Evolutionary conservation across 2,329 filamentous ascomycete genomes (phyloP), one percentile per base, ranked within the genome.

Genomic region (Hypoxylon sp.): DNA sequence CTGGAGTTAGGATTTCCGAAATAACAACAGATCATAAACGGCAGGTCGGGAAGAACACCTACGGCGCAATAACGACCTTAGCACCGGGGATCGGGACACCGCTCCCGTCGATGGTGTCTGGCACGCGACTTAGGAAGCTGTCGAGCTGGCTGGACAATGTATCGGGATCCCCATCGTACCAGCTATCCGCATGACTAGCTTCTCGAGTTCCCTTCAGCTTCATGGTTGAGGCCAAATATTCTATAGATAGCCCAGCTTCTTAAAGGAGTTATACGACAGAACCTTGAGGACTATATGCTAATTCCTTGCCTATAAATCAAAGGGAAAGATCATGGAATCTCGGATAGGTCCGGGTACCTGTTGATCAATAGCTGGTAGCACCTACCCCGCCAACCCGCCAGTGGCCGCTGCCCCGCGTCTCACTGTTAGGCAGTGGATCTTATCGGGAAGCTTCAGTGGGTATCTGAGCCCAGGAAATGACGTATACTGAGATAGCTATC

Each of bases 51-150:
- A 60, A 51, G 38, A 65, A 41, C 50, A 83, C 91, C 84, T 87
- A 98, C 95, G 96, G 96, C 67, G 94, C 94, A 78, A 99, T 98
- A 61, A 99, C 91, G 13, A 96, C 85, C 79, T 93, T 88, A 4
- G 94, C 94, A 32, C 90, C 89, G 0, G 89, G 79, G 1, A 94
- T 83, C 2, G 95, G 96, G 63, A 97, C 74, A 5, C 63, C 75
- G 77, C 69, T 80, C 48, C 86, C 89, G 32, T 90, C 84, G 43
- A 96, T 81, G 0, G 86, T 84, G 52, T 84, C 79, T 1, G 93
- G 91, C 6, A 97, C 94, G 38, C 86, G 82, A 38, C 82, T 82
- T n/a, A 98, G 85, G 86, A 89, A 97, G 53, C 81, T 79, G 63
- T 96, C 89, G 4, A 99, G 90, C 81, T 97, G 86, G 5, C 77